A percentile compares a stretch with the other conserved stretches of the same genome.
Evolutionary conservation across 176 grass and related monocot species (phyloP).

Genomic region (Carex cristatella): DNA sequence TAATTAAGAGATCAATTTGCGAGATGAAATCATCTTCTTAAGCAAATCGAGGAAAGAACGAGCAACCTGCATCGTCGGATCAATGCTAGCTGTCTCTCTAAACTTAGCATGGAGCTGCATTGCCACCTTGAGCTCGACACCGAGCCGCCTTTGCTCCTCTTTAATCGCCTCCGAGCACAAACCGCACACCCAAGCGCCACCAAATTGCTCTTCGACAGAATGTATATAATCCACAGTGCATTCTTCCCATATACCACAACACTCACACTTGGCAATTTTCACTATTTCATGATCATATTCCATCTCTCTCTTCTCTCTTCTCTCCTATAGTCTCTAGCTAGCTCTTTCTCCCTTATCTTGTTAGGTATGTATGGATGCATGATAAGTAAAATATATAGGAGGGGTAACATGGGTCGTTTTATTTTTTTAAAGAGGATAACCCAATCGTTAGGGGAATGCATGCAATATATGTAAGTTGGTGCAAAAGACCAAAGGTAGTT

Average conservation of each 20-base stretch:
- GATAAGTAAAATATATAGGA: background rate
- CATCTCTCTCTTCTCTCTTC: background rate
- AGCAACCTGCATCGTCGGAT: slow-evolving; percentile 28
- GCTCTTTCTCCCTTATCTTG: background rate
- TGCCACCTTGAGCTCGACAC: slow-evolving; percentile 35
- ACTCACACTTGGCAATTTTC: slow-evolving; percentile 36
- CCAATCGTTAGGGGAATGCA: background rate
- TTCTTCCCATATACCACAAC: slow-evolving; percentile 54
- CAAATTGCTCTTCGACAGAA: slow-evolving; percentile 42
- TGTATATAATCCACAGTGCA: slow-evolving; percentile 51
- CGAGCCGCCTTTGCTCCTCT: slow-evolving; percentile 39
- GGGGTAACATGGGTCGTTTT: slow-evolving; percentile 18
- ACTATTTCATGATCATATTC: slow-evolving; percentile 12
- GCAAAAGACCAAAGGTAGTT: slow-evolving; percentile 6
- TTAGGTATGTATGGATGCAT: background rate
- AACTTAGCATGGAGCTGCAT: slow-evolving; percentile 39
- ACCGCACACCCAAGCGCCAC: slow-evolving; percentile 58
- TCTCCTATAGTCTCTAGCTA: too few species aligned
- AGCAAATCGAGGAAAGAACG: slow-evolving; percentile 42
- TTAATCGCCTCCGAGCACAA: slow-evolving; percentile 59
- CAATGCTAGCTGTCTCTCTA: slow-evolving; percentile 17
- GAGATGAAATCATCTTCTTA: slow-evolving; percentile 31
- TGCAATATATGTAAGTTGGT: slow-evolving; percentile 18
- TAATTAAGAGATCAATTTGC: background rate
- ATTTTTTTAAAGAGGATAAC: slow-evolving; percentile 24